Evolutionary conservation across 768 basidiomycete species (phyloP).

Genomic region (Exidia glandulosa): DNA sequence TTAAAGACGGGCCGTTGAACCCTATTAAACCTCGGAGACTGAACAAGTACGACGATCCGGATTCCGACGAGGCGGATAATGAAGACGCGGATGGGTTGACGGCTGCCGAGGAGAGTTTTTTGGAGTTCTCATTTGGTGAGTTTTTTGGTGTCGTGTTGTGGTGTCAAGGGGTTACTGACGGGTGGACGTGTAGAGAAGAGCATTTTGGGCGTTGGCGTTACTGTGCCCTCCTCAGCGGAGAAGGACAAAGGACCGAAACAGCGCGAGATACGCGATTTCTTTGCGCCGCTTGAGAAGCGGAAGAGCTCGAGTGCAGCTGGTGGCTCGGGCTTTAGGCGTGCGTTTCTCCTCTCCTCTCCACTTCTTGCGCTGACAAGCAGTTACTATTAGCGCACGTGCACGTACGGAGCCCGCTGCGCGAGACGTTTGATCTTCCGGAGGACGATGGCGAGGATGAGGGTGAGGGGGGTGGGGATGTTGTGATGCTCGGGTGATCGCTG

Average conservation of each 20-base stretch:
- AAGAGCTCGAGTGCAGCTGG: too few relatives aligned
- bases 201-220: neutral
- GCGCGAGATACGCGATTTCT: neutral
- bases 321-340: neutral
- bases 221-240: neutral
- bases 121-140: neutral
- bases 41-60: neutral
- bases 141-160: neutral
- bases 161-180: neutral
- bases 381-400: neutral
- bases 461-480: too few relatives aligned
- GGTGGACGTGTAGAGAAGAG: neutral
- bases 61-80: neutral
- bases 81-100: neutral
- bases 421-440: neutral
- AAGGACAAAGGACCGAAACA: too few relatives aligned
- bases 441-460: neutral
- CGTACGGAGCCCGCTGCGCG: neutral
- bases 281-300: neutral
- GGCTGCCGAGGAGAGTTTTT: neutral
- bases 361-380: neutral
- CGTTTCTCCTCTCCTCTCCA: neutral
- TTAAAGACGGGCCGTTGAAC: neutral
- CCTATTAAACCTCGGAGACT: neutral
- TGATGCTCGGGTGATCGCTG: too few relatives aligned